Evolutionary conservation across 1,284 basidiomycete genomes (phyloP).

Genomic region (Microbotryum scabiosae): DNA sequence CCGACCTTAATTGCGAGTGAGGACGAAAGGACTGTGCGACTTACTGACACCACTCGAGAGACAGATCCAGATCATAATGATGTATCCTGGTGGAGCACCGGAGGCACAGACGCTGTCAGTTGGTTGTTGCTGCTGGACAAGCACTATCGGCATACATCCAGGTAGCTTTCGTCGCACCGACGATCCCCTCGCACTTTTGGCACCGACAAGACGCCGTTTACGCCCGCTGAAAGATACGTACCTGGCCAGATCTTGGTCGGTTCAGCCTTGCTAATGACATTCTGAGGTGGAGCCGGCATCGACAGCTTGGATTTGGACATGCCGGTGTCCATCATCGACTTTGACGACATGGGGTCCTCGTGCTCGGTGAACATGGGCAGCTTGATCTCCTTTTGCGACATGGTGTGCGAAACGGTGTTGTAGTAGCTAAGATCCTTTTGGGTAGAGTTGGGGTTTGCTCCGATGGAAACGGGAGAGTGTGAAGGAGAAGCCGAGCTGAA

Average conservation of each 20-base stretch:
- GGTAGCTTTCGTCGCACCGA: too few relatives aligned
- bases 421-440: too few relatives aligned
- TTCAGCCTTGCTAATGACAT: conserved; percentile 1
- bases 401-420: not conserved
- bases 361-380: conserved; percentile 24
- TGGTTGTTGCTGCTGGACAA: too few relatives aligned
- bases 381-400: conserved; percentile 23
- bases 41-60: conserved; percentile 24
- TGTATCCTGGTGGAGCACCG: conserved; percentile 14
- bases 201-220: too few relatives aligned
- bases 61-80: conserved; percentile 36
- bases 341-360: conserved; percentile 15
- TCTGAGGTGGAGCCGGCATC: not conserved
- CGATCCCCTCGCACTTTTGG: not conserved
- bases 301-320: not conserved
- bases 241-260: conserved; percentile 32
- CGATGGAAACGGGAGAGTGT: too few relatives aligned
- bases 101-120: not conserved
- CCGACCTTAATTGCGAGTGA: too few relatives aligned
- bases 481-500: too few relatives aligned
- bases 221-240: not conserved
- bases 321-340: conserved; percentile 6
- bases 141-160: too few relatives aligned
- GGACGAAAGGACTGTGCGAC: conserved; percentile 15
- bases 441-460: too few relatives aligned